These are phyloP conservation scores for Diaporthe ilicicola DNA, from an alignment of 2,329 filamentous ascomycete genomes.

Conservation along the genomic window DNA sequence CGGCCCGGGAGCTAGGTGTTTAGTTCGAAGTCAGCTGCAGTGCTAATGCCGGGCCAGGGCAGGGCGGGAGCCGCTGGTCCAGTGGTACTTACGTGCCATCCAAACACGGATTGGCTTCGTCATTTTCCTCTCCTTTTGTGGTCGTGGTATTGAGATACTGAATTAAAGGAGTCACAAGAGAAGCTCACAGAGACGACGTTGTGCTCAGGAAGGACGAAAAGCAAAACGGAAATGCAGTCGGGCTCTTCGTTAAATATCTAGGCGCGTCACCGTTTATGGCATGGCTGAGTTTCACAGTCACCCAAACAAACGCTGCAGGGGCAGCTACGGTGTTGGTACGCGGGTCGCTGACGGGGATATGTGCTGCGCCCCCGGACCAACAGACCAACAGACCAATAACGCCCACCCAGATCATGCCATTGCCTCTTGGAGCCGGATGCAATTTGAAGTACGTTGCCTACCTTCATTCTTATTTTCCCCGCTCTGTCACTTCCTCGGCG, in stretches of 20 bases:
- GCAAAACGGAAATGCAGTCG: neutral
- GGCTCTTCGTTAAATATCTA: neutral
- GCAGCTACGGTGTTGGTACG: neutral
- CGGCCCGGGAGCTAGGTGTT: neutral
- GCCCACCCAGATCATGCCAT: neutral
- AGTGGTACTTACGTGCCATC: slow-evolving; percentile 13
- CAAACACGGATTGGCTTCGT: slow-evolving; percentile 4
- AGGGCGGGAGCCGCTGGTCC: too few relatives aligned
- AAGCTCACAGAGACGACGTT: neutral
- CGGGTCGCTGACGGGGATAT: neutral
- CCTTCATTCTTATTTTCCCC: neutral
- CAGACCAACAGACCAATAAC: neutral
- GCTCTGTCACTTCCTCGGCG: neutral
- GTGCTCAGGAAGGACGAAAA: neutral
- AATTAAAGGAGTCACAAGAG: neutral
- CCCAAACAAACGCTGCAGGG: too few relatives aligned
- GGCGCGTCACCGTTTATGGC: neutral
- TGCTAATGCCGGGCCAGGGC: neutral
- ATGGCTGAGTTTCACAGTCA: neutral
- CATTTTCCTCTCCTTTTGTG: neutral
- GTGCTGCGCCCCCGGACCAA: neutral
- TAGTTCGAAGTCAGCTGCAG: neutral
- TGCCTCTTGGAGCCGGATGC: neutral
- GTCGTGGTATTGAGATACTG: neutral
- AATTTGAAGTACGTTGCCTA: neutral